Evolutionary conservation across 768 basidiomycete genomes (phyloP).

Genomic region (Rubroboletus pulcherrimus): DNA sequence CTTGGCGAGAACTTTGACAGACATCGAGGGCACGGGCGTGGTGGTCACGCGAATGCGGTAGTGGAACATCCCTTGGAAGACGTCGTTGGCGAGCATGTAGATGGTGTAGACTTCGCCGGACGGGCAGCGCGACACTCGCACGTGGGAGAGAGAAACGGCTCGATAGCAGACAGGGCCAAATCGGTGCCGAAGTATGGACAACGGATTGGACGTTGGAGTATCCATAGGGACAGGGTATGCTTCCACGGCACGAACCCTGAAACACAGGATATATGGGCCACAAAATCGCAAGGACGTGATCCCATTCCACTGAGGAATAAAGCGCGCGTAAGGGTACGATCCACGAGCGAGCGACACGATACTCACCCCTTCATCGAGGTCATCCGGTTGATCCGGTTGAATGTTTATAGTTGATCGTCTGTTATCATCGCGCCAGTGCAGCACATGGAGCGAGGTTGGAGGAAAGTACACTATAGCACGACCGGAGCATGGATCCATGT

Average conservation of each 20-base stretch:
- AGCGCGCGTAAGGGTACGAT: background rate
- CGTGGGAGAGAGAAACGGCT: constrained; percentile 36
- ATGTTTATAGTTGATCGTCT: constrained; percentile 23
- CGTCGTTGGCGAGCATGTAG: constrained; percentile 41
- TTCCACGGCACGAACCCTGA: constrained; percentile 51
- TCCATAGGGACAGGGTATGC: constrained; percentile 26
- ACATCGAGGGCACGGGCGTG: constrained; percentile 30
- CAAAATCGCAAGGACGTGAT: constrained; percentile 44
- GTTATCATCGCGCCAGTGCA: constrained; percentile 36
- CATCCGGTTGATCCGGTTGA: constrained; percentile 16
- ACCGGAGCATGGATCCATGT: constrained; percentile 33
- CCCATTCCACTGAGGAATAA: constrained; percentile 35
- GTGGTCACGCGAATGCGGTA: constrained; percentile 37
- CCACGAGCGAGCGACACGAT: background rate
- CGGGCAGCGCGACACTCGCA: constrained; percentile 26
- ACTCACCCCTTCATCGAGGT: constrained; percentile 34
- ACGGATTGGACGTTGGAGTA: constrained; percentile 1
- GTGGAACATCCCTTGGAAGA: constrained; percentile 48
- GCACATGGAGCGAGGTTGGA: constrained; percentile 32
- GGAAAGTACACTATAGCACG: constrained; percentile 31
- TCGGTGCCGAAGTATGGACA: constrained; percentile 20
- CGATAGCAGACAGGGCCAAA: constrained; percentile 38
- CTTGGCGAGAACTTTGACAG: constrained; percentile 37
- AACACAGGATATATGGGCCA: constrained; percentile 48
- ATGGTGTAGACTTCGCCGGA: constrained; percentile 38